Conservation (phyloP, 2,329 filamentous ascomycete genomes). For the Curvularia sp. region DNA sequence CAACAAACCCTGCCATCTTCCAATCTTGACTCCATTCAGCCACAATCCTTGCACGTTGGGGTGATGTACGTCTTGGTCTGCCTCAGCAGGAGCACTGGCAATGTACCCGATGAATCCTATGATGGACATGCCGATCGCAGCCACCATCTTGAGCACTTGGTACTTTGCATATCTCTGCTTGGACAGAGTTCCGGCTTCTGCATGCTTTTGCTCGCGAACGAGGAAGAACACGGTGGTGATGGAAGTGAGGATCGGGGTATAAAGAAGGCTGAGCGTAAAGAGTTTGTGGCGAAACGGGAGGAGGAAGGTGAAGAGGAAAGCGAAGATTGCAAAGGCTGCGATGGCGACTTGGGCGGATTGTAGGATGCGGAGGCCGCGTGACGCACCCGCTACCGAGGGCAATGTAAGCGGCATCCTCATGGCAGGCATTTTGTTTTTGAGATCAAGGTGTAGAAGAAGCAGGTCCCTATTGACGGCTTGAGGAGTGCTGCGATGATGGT, state of each 20-base stretch:
- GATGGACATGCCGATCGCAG: conserved; percentile 29
- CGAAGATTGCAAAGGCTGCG: conserved; percentile 22
- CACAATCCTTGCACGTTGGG: conserved; percentile 23
- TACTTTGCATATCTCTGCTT: conserved; percentile 36
- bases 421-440: conserved; percentile 2
- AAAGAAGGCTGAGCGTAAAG: conserved; percentile 37
- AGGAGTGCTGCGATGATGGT: not conserved
- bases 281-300: conserved; percentile 29
- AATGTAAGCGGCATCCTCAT: conserved; percentile 18
- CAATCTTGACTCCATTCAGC: conserved; percentile 32
- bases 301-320: conserved; percentile 28
- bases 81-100: conserved; percentile 10
- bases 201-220: conserved; percentile 29
- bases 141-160: conserved; percentile 32
- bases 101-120: conserved; percentile 27
- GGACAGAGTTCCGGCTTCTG: conserved; percentile 23
- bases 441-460: not conserved
- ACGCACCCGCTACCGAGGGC: conserved; percentile 14
- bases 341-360: conserved; percentile 30
- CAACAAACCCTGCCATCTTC: conserved; percentile 28
- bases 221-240: conserved; percentile 31
- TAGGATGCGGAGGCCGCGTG: conserved; percentile 30
- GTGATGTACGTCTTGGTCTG: conserved; percentile 6
- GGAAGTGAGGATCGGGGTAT: conserved; percentile 30
- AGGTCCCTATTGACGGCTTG: not conserved